These are phyloP conservation scores for Fusarium ramigenum DNA, from an alignment of 2,329 filamentous ascomycete species.

Conservation along the genomic window DNA sequence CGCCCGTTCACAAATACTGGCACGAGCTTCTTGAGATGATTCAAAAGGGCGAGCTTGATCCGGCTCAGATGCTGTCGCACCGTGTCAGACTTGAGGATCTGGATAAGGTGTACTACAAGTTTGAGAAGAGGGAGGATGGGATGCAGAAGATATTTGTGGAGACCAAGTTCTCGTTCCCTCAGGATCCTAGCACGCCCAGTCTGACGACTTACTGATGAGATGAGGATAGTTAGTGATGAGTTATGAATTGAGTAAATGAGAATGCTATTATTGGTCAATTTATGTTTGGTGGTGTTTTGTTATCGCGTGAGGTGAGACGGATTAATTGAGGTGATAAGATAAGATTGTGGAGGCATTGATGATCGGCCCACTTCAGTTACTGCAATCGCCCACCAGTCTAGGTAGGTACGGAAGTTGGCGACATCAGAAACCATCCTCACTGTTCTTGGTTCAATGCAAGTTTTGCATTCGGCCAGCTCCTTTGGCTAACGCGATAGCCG, in stretches of 20 bases:
- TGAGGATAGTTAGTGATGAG: background rate
- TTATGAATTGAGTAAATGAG: background rate
- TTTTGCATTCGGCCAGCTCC: too few relatives aligned
- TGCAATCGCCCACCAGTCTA: too few relatives aligned
- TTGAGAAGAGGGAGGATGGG: conserved; percentile 68
- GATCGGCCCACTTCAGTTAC: too few relatives aligned
- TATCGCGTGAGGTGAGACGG: background rate
- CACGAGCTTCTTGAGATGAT: conserved; percentile 76
- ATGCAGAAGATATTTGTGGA: conserved; percentile 84
- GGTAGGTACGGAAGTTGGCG: too few relatives aligned
- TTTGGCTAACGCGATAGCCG: too few relatives aligned
- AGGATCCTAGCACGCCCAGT: conserved; percentile 39
- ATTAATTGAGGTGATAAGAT: too few relatives aligned
- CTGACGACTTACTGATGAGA: conserved; percentile 29
- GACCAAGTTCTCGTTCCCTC: conserved; percentile 65
- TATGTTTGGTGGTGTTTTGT: background rate
- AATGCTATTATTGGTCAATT: background rate
- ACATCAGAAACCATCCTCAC: too few relatives aligned
- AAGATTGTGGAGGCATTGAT: too few relatives aligned
- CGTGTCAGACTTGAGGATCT: conserved; percentile 79
- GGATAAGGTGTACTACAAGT: conserved; percentile 71
- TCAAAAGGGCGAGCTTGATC: conserved; percentile 74
- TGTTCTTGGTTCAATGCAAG: too few relatives aligned
- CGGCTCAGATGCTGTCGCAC: conserved; percentile 83
- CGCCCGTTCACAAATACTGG: conserved; percentile 87